These are phyloP conservation scores for Chlorella sp. DNA, from an alignment of 139 green algal species.

Conservation along the genomic window DNA sequence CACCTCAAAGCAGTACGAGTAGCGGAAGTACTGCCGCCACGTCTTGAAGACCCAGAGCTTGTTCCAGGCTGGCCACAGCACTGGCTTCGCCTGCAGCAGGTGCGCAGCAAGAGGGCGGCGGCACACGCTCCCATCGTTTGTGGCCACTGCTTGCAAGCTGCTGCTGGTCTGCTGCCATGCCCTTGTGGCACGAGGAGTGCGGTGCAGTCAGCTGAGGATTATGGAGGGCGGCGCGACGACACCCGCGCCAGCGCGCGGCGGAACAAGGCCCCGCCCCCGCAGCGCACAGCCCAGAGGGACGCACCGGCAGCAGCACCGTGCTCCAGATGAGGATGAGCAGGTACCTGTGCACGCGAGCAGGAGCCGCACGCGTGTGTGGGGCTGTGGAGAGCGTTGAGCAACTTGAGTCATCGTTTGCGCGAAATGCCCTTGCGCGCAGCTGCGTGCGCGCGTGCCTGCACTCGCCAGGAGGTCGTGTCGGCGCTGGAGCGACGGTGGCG, in stretches of 20 bases:
- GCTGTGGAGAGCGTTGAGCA: not conserved
- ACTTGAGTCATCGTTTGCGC: too few relatives aligned
- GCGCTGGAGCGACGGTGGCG: not conserved
- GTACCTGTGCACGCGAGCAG: not conserved
- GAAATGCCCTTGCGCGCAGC: too few relatives aligned
- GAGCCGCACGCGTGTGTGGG: not conserved
- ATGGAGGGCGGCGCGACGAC: not conserved
- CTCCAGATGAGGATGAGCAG: not conserved
- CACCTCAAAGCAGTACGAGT: constrained; percentile 12
- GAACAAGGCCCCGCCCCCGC: too few relatives aligned
- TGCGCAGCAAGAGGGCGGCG: not conserved
- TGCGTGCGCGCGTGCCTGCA: not conserved
- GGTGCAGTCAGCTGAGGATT: not conserved
- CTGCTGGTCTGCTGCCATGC: too few relatives aligned
- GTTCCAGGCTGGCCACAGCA: constrained; percentile 28
- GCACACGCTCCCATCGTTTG: not conserved
- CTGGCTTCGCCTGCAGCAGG: constrained; percentile 14
- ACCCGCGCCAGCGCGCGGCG: too few relatives aligned
- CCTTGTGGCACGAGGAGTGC: too few relatives aligned
- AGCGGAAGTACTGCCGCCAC: constrained; percentile 30
- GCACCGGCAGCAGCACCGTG: not conserved
- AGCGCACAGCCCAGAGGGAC: not conserved
- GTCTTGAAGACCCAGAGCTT: constrained; percentile 26
- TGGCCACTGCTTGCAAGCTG: too few relatives aligned
- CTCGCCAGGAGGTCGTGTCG: too few relatives aligned